Conservation (phyloP, 2,329 filamentous ascomycete genomes). For the Escovopsis sp. region DNA sequence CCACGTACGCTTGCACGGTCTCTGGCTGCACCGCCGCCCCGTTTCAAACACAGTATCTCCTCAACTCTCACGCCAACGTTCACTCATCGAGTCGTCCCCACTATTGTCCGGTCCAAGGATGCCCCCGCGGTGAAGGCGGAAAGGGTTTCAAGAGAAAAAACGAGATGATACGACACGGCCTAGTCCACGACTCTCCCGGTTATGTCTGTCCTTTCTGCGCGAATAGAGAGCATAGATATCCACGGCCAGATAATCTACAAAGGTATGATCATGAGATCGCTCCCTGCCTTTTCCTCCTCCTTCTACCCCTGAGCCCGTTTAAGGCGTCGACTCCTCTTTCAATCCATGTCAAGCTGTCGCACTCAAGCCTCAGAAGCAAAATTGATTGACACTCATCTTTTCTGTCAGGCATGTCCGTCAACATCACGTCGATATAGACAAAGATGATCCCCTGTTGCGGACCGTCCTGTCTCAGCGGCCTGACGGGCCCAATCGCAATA, state of each 20-base stretch:
- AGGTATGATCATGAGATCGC: constrained; percentile 39
- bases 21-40: constrained; percentile 54
- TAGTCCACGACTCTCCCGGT: constrained; percentile 87
- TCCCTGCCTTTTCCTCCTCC: too few species aligned
- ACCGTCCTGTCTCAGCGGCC: constrained; percentile 76
- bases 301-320: too few species aligned
- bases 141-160: constrained; percentile 61
- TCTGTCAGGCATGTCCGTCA: constrained; percentile 68
- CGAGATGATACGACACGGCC: constrained; percentile 61
- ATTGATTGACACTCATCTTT: constrained; percentile 3
- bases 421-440: constrained; percentile 79
- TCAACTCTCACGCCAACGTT: constrained; percentile 68
- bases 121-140: constrained; percentile 47
- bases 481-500: constrained; percentile 68
- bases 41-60: constrained; percentile 63
- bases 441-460: constrained; percentile 67
- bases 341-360: not conserved
- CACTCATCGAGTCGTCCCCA: constrained; percentile 52
- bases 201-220: constrained; percentile 96
- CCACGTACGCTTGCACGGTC: constrained; percentile 42
- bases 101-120: constrained; percentile 48
- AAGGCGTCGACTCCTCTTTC: too few species aligned
- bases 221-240: constrained; percentile 86
- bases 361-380: too few species aligned
- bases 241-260: constrained; percentile 88